phyloP scores from a whole-genome alignment of 805 yeast genomes.

The Kodamaea nitidulidarum region DNA sequence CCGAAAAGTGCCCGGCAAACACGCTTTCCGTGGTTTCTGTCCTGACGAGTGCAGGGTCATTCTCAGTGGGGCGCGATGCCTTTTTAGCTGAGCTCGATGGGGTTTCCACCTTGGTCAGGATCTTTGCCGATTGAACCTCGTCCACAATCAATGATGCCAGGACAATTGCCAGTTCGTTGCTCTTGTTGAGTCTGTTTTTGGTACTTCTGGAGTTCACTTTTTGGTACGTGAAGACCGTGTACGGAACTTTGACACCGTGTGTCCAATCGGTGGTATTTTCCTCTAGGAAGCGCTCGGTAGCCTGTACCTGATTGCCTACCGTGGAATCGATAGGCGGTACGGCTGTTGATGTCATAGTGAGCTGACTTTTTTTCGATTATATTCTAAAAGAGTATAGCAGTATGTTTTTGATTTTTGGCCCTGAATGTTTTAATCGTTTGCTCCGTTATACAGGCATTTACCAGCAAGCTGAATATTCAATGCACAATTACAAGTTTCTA shows the following conservation, averaged over 20 bases:
- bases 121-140: slow-evolving; percentile 10
- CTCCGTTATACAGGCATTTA: too few species aligned
- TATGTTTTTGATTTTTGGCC: too few species aligned
- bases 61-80: slow-evolving; percentile 1
- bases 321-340: background rate
- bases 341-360: background rate
- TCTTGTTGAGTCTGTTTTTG: slow-evolving; percentile 11
- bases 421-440: too few species aligned
- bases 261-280: slow-evolving; percentile 18
- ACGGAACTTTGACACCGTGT: slow-evolving; percentile 27
- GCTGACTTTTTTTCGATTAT: background rate
- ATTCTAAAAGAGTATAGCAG: too few species aligned
- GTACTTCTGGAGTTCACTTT: slow-evolving; percentile 12
- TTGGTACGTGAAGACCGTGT: slow-evolving; percentile 22
- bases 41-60: slow-evolving; percentile 7
- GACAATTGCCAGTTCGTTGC: slow-evolving; percentile 16
- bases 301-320: background rate
- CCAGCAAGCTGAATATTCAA: too few species aligned
- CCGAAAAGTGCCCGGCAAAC: slow-evolving; percentile 25
- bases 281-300: background rate
- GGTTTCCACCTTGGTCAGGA: background rate
- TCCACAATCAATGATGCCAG: slow-evolving; percentile 23
- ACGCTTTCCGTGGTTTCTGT: slow-evolving; percentile 12
- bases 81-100: background rate
- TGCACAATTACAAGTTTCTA: too few species aligned